Percentiles rank a stretch among this genome's conserved stretches.
Evolutionary conservation across 306 rosid genomes (phyloP).

Genomic region (Begonia masoniana): DNA sequence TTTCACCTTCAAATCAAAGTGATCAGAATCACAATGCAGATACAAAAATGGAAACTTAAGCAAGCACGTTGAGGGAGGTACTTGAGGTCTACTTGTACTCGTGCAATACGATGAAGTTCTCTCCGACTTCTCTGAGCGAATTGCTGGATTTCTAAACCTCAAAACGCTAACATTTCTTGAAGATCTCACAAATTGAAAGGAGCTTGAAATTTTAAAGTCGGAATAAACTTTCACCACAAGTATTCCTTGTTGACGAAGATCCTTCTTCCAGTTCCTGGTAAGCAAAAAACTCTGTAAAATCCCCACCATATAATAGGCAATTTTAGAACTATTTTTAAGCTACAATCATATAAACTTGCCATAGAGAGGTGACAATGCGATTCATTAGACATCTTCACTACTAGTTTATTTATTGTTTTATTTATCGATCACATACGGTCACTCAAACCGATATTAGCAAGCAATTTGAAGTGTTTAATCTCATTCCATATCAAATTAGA

Average conservation of each 20-base stretch:
- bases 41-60: conserved; percentile 4
- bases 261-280: conserved; percentile 15
- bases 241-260: conserved; percentile 17
- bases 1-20: conserved; percentile 12
- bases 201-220: conserved; percentile 22
- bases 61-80: conserved; percentile 11
- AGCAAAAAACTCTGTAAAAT: background rate
- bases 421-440: too few relatives aligned
- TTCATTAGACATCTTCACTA: too few relatives aligned
- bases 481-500: too few relatives aligned
- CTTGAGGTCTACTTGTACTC: conserved; percentile 24
- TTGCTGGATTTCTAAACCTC: conserved; percentile 19
- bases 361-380: too few relatives aligned
- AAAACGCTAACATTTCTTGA: conserved; percentile 12
- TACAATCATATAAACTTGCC: too few relatives aligned
- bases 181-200: conserved; percentile 18
- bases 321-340: background rate
- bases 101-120: conserved; percentile 14
- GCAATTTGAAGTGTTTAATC: too few relatives aligned
- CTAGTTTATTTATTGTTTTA: too few relatives aligned
- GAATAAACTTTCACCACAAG: conserved; percentile 27
- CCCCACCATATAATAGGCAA: conserved; percentile 15
- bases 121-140: conserved; percentile 13
- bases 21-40: background rate
- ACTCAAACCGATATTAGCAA: too few relatives aligned